Base-by-base conservation (phyloP, 805 yeast genomes). In the Candida piceae region DNA sequence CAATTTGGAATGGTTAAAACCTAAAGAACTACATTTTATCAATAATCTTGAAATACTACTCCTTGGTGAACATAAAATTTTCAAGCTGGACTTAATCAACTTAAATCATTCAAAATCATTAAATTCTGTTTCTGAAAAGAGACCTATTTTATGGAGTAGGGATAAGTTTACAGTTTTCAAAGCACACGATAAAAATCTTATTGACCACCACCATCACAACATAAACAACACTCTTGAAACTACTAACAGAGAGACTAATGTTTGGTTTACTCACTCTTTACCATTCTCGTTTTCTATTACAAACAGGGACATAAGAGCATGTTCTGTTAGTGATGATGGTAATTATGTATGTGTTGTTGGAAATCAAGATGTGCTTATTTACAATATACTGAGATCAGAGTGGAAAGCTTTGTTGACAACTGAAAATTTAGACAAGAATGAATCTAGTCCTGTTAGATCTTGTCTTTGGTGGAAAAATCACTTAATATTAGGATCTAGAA, bases 281-380 rank as follows among this genome's bases (percentile, higher is more conserved):
- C 79, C 80, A 1, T 50, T 68, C 4, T 46, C 55, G 16, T 75
- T 74, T 42, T 57, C 63, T 29, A 57, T 74, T 4, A 62, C 58
- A 21, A 71, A 71, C 48, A 56, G 65, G 58, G 69, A 68, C 4
- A 60, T 75, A 2, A 49, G 63, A 12, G 60, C 64, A 24, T 60
- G 66, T 3, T 52, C 68, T n/a, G 57, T 64, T 15, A 67, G 73
- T 34, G 62, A 63, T 18, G 76, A 72, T 43, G 79, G 79, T 9
- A 52, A 66, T 33, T 62, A 60, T 41, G 58, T 72, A 13, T 77
- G 78, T 16, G 57, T 74, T 13, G 69, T 77, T 5, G 80, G 80
- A 0, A 56, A 63, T 16, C 50, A 55, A 18, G 78, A 77, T 16
- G 62, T 74, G 12, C 53, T 69, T 18, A 60, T 71, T 31, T 71